Conservation (phyloP, 495 filamentous ascomycete genomes). For the Lichenothelia convexa region DNA sequence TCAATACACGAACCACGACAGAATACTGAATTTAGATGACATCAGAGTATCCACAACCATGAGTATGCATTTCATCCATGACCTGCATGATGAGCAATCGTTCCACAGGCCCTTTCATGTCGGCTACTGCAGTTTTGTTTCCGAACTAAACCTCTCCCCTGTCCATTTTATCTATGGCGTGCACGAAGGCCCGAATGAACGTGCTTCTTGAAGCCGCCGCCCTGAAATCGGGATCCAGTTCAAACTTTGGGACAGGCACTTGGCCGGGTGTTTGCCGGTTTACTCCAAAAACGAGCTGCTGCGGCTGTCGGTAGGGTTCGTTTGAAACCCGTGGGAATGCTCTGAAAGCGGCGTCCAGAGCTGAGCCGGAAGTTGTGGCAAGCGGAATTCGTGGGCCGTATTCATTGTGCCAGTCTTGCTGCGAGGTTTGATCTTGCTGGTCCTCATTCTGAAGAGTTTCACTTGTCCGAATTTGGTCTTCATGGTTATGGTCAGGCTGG, state of each 20-base stretch:
- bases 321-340: neutral
- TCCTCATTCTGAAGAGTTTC: too few relatives aligned
- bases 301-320: constrained; percentile 1
- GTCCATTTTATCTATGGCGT: constrained; percentile 4
- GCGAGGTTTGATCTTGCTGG: neutral
- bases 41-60: neutral
- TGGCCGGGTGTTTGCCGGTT: constrained; percentile 3
- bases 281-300: constrained; percentile 1
- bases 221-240: constrained; percentile 1
- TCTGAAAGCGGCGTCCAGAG: neutral
- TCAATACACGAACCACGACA: neutral
- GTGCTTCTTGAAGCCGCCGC: constrained; percentile 3
- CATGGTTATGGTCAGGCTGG: too few relatives aligned
- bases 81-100: constrained; percentile 3
- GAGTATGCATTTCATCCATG: constrained; percentile 1
- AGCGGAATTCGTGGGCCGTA: neutral
- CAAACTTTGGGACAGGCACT: constrained; percentile 1
- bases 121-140: constrained; percentile 1
- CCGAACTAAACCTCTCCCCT: constrained; percentile 2
- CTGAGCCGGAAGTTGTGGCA: neutral
- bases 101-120: constrained; percentile 2
- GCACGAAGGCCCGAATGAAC: constrained; percentile 4
- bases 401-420: neutral
- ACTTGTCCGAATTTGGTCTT: too few relatives aligned
- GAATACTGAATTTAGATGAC: neutral